phyloP scores from a whole-genome alignment of 805 yeast genomes.

The Candida tibetensis region DNA sequence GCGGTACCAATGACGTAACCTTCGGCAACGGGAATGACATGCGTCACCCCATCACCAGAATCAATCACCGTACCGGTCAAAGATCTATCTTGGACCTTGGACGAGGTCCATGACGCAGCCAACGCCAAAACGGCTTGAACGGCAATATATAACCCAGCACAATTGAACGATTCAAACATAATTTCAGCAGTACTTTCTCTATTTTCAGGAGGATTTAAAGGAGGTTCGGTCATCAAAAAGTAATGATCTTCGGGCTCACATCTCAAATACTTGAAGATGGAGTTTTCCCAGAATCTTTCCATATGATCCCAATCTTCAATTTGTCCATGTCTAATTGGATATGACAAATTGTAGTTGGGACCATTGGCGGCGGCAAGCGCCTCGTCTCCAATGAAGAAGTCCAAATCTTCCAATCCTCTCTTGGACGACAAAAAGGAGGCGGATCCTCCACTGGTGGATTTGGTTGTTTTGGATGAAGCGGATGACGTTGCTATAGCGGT shows the following conservation, averaged over 20 bases:
- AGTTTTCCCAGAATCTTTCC: slow-evolving; percentile 98
- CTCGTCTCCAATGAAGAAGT: slow-evolving; percentile 94
- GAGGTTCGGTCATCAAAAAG: slow-evolving; percentile 95
- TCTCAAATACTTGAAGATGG: slow-evolving; percentile 91
- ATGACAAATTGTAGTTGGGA: slow-evolving; percentile 79
- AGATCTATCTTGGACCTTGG: slow-evolving; percentile 91
- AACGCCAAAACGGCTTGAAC: slow-evolving; percentile 98
- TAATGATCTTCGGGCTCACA: slow-evolving; percentile 99
- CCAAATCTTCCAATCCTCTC: slow-evolving; percentile 90
- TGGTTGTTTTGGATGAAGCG: slow-evolving; percentile 39
- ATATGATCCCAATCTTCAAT: slow-evolving; percentile 99
- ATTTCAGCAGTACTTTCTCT: slow-evolving; percentile 98
- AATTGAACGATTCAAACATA: slow-evolving; percentile 97
- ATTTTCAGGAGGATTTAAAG: slow-evolving; percentile 98
- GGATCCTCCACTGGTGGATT: slow-evolving; percentile 30
- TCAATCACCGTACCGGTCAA: slow-evolving; percentile 98
- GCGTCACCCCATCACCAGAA: slow-evolving; percentile 98
- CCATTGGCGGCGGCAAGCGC: slow-evolving; percentile 91
- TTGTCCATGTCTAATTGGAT: slow-evolving; percentile 97
- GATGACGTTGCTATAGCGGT: slow-evolving; percentile 89
- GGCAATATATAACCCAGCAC: slow-evolving; percentile 97
- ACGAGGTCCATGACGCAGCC: slow-evolving; percentile 98
- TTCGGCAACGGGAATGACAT: slow-evolving; percentile 98
- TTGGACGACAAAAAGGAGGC: slow-evolving; percentile 58
- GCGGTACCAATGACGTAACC: slow-evolving; percentile 98